These are phyloP conservation scores for Plasmodium reichenowi DNA, from an alignment of 169 alveolate genomes.

Conservation along the genomic window DNA sequence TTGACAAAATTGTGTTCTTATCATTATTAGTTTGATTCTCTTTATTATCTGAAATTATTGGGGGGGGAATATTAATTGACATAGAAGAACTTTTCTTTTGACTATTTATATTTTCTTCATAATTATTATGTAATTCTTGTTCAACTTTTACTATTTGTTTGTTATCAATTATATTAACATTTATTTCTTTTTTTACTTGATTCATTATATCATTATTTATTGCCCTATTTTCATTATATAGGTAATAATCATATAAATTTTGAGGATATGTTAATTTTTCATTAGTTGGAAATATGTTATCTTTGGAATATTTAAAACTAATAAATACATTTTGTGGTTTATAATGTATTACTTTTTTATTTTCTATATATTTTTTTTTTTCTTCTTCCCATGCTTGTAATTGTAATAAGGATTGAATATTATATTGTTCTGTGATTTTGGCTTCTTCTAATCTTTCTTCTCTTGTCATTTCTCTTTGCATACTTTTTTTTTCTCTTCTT, in stretches of 20 bases:
- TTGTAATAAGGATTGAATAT: conserved; percentile 82
- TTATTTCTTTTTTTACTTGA: too few species aligned
- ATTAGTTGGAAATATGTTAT: conserved; percentile 30
- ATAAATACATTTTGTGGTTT: conserved; percentile 63
- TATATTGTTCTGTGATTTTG: conserved; percentile 84
- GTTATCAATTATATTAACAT: background rate
- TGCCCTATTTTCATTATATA: background rate
- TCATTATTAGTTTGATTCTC: too few species aligned
- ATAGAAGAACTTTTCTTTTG: too few species aligned
- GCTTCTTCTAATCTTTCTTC: conserved; percentile 89
- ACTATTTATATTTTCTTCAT: too few species aligned
- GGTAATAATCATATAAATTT: conserved; percentile 23
- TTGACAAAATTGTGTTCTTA: too few species aligned
- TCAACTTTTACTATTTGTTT: background rate
- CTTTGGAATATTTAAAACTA: conserved; percentile 71
- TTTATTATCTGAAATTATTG: too few species aligned
- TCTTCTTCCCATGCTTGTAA: conserved; percentile 86
- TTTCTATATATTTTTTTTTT: conserved; percentile 56
- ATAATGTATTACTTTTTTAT: conserved; percentile 47
- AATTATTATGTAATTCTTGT: background rate
- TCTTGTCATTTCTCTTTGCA: conserved; percentile 81
- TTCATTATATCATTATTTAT: background rate
- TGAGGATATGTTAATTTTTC: conserved; percentile 43
- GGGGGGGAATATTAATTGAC: too few species aligned
- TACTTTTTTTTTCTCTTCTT: conserved; percentile 35